Evolutionary conservation across 768 basidiomycete species (phyloP), one percentile per base, ranked within the genome.

Genomic region (Pholiota molesta): DNA sequence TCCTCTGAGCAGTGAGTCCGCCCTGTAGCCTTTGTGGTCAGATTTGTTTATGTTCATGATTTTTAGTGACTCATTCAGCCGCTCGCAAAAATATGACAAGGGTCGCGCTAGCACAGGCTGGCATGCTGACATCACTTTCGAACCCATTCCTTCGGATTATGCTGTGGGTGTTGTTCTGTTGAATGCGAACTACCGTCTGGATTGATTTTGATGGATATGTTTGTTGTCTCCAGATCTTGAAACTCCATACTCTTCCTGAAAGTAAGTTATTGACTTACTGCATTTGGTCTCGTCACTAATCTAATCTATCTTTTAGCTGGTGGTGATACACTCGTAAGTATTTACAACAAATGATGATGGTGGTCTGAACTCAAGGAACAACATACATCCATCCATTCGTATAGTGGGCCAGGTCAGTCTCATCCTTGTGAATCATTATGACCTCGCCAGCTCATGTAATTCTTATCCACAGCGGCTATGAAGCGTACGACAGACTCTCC

Each of bases 81-180:
- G 17, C 21, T 68, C 67, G n/a, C 76, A 42, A n/a, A n/a, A n/a
- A 17, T 42, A n/a, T 49, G 21, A 37, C 54, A 79, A 5, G 10
- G 55, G 55, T 17, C 55, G 55, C 19, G 81, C 81, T 17, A 80
- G 78, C 64, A 71, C 67, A 31, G 79, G 79, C 5, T 83, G 81
- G 85, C 85, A 86, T 67, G 70, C 83, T 0, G 85, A 86, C 69
- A 85, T 87, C 65, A 83, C 85, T 1, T 89, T 88, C 65, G 86
- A 89, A 67, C 76, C 69, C 6, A 74, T 85, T 16, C 88, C 88
- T 6, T 81, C 83, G 4, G 86, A 88, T 69, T 88, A 84, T 66
- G 81, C 86, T 6, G 79, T 80, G 47, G 10, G 72, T 66, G 26
- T n/a, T n/a, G n/a, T n/a, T n/a, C n/a, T n/a, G n/a, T 29, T 42